Conservation (phyloP, 2,329 filamentous ascomycete genomes). For the Pseudogymnoascus pannorum region DNA sequence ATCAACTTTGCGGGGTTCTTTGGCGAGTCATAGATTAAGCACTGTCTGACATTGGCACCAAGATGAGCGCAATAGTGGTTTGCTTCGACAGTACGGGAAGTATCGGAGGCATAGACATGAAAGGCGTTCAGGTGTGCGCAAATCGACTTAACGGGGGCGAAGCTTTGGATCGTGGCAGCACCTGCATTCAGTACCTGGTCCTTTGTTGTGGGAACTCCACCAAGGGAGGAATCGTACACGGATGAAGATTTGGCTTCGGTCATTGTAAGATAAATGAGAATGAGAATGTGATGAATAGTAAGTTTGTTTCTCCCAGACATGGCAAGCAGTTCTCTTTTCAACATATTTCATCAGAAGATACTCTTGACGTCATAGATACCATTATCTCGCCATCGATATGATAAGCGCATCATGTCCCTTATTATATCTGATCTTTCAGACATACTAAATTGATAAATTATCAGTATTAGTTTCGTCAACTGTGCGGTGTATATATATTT, state of each 20-base stretch:
- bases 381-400: not conserved
- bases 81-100: constrained; percentile 61
- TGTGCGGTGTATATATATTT: not conserved
- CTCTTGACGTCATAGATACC: constrained; percentile 1
- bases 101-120: constrained; percentile 69
- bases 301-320: not conserved
- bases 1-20: constrained; percentile 63
- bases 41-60: constrained; percentile 69
- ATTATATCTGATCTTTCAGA: not conserved
- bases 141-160: constrained; percentile 64
- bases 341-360: not conserved
- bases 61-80: constrained; percentile 83
- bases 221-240: not conserved
- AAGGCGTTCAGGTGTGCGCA: constrained; percentile 85
- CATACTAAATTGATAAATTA: not conserved
- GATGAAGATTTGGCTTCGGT: not conserved
- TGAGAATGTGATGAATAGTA: not conserved
- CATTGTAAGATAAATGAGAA: not conserved
- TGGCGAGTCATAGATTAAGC: constrained; percentile 72
- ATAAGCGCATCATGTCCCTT: not conserved
- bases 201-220: constrained; percentile 37
- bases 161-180: constrained; percentile 54
- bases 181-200: constrained; percentile 56
- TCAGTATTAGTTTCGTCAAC: not conserved
- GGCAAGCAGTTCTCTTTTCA: not conserved